Evolutionary conservation across 139 green algal species (phyloP).

Genomic region (Parachlorella kessleri): DNA sequence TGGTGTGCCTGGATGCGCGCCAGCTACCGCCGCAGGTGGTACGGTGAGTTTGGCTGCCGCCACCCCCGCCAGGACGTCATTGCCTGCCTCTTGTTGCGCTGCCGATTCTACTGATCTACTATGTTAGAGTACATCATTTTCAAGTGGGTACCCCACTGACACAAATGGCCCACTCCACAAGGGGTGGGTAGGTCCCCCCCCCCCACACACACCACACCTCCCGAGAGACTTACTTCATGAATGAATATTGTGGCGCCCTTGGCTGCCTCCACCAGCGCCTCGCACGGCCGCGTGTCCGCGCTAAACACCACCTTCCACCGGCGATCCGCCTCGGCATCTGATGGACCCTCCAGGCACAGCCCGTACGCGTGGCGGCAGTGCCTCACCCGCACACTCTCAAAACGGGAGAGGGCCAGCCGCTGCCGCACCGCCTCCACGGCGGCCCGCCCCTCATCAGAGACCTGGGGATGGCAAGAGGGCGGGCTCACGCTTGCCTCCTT

Average conservation of each 20-base stretch:
- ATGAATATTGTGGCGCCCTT: conserved; percentile 85
- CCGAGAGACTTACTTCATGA: conserved; percentile 80
- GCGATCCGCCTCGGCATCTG: not conserved
- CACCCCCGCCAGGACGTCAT: too few relatives aligned
- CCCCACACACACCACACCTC: not conserved
- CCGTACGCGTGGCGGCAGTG: conserved; percentile 83
- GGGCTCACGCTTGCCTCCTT: not conserved
- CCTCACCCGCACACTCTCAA: conserved; percentile 67
- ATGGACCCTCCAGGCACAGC: conserved; percentile 70
- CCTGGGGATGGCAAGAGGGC: not conserved
- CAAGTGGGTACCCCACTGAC: too few relatives aligned
- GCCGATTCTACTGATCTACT: too few relatives aligned
- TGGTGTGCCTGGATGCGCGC: too few relatives aligned
- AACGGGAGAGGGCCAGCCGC: conserved; percentile 54
- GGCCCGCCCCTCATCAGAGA: not conserved
- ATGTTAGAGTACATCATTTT: too few relatives aligned
- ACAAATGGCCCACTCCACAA: too few relatives aligned
- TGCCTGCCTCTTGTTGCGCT: too few relatives aligned
- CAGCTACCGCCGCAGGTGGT: too few relatives aligned
- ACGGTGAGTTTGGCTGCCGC: too few relatives aligned
- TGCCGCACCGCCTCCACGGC: conserved; percentile 18
- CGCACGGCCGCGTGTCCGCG: conserved; percentile 90
- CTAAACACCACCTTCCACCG: conserved; percentile 86
- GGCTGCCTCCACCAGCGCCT: conserved; percentile 73
- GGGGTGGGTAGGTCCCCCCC: too few relatives aligned